Percentiles rank a stretch among this genome's conserved stretches.
Evolutionary conservation across 2,329 filamentous ascomycete genomes (phyloP).

Genomic region (Lachnellula suecica): DNA sequence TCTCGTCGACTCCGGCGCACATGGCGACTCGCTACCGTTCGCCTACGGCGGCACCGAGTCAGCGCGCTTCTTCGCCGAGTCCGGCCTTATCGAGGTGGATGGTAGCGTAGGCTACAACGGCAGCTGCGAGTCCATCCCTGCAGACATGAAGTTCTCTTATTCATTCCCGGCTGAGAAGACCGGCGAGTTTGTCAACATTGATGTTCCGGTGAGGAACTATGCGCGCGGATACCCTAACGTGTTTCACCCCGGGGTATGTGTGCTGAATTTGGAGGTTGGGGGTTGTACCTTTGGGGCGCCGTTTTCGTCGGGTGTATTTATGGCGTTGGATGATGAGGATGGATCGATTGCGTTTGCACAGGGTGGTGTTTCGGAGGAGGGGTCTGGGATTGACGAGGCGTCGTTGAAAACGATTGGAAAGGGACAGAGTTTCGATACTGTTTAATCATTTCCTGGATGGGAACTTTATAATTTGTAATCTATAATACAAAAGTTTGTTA

Average conservation of each 20-base stretch:
- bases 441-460: too few species aligned
- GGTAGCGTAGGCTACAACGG: constrained; percentile 32
- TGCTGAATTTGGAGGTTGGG: constrained; percentile 28
- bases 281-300: constrained; percentile 34
- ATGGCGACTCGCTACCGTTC: constrained; percentile 27
- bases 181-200: constrained; percentile 27
- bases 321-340: constrained; percentile 34
- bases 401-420: constrained; percentile 8
- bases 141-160: constrained; percentile 27
- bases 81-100: too few species aligned
- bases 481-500: too few species aligned
- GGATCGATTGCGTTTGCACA: constrained; percentile 34
- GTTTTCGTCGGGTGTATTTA: constrained; percentile 33
- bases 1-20: constrained; percentile 35
- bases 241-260: constrained; percentile 24
- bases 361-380: constrained; percentile 31
- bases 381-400: constrained; percentile 7
- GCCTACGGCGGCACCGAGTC: constrained; percentile 2
- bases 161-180: constrained; percentile 25
- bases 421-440: constrained; percentile 6
- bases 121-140: constrained; percentile 31
- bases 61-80: constrained; percentile 20
- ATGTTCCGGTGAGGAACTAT: constrained; percentile 34
- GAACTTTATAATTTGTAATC: too few species aligned
- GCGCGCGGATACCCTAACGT: constrained; percentile 25